Evolutionary conservation across 352 stramenopile species (phyloP), one percentile per base, ranked within the genome.

Genomic region (Plasmopara viticola): DNA sequence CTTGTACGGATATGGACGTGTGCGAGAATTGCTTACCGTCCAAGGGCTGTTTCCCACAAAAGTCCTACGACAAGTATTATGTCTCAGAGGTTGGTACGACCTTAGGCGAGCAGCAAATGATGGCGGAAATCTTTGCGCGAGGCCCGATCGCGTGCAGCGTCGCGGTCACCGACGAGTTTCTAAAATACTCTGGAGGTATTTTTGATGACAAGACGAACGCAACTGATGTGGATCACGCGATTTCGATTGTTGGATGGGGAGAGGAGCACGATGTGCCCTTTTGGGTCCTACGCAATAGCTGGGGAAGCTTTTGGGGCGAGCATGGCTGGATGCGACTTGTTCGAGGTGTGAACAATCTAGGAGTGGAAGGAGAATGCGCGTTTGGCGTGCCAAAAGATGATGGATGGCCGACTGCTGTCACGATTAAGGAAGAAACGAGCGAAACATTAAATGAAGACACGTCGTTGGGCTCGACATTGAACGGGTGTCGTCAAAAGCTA

Each of bases 221-320:
- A 8, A 84, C 66, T 17, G 60, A 81, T 9, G 61, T 82, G 48
- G 81, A 93, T 51, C 86, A 99, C 62, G 92, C 94, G 44, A 96
- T 99, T 61, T 96, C 87, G 4, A 95, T 99, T 60, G 90, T 97
- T 0, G 96, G 95, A 20, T 99, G 94, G 91, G 96, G 95, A 40
- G 78, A 84, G 9, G 90, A 96, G 57, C 47, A 86, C 54, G 73
- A 74, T 50, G 66, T 87, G 29, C 78, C 84, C 25, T 99, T 88
- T 68, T 99, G 95, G 95, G 93, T 98, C 58, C 76, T 98, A 37
- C 90, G 96, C 44, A 97, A 99, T 91, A 86, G 84, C 68, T 82
- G 96, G 93, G 95, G 93, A 2, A 87, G 86, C 53, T 91, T 85
- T 70, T 98, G 95, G 94, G 95, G 96, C 29, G 91, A 98, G 71